These are phyloP conservation scores for Fagus crenata DNA, from an alignment of 306 rosid genomes.

Conservation along the genomic window DNA sequence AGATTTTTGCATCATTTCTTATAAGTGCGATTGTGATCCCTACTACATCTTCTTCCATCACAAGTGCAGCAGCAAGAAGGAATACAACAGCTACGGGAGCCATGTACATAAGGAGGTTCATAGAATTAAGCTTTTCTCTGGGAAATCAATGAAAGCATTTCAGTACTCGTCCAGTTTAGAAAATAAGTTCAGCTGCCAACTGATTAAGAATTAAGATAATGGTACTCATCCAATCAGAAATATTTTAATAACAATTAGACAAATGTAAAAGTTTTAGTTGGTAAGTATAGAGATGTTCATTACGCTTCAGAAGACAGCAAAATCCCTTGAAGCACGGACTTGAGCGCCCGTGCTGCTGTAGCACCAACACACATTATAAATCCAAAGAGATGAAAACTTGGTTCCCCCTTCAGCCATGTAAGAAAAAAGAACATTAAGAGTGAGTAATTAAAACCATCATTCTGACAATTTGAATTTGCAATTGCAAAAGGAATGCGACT, in stretches of 20 bases:
- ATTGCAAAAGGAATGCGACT: no score
- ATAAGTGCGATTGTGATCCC: slow-evolving; percentile 98
- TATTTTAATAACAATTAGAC: not conserved
- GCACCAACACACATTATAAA: slow-evolving; percentile 90
- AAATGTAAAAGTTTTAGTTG: not conserved
- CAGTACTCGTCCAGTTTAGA: slow-evolving; percentile 11
- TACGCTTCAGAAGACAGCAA: slow-evolving; percentile 99
- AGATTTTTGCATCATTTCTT: slow-evolving; percentile 85
- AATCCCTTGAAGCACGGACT: slow-evolving; percentile 93
- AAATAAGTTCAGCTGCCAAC: no score
- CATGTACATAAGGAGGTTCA: slow-evolving; percentile 98
- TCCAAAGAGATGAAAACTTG: slow-evolving; percentile 98
- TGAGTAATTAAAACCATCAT: slow-evolving; percentile 20
- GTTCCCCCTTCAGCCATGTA: slow-evolving; percentile 73
- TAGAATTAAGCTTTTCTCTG: slow-evolving; percentile 98
- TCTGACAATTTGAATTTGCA: not conserved
- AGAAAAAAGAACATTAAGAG: slow-evolving; percentile 23
- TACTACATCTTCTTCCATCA: slow-evolving; percentile 95
- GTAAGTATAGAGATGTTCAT: slow-evolving; percentile 15
- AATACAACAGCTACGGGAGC: slow-evolving; percentile 98
- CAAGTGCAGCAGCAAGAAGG: slow-evolving; percentile 94
- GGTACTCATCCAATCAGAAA: no score
- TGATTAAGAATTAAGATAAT: not conserved
- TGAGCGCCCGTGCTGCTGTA: slow-evolving; percentile 95
- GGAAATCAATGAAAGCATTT: slow-evolving; percentile 30